Conservation (phyloP, 768 basidiomycete species). For the Rhodotorula diobovata region DNA sequence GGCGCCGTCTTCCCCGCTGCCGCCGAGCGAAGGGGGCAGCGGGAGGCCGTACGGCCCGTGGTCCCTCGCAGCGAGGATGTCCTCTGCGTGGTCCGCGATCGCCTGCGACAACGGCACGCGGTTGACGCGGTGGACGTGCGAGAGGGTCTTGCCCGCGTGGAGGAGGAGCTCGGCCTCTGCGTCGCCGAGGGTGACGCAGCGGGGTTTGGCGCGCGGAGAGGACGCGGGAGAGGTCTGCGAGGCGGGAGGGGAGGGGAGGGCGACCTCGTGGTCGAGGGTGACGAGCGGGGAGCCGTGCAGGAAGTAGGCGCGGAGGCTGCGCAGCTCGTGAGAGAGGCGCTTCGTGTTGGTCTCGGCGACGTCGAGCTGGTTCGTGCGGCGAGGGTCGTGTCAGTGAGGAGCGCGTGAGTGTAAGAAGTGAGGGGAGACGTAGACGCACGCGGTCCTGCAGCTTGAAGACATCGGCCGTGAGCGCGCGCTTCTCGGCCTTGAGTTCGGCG, state of each 20-base stretch:
- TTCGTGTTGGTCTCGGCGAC: neutral
- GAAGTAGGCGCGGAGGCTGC: constrained; percentile 22
- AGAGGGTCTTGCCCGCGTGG: constrained; percentile 29
- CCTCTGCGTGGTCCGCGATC: constrained; percentile 5
- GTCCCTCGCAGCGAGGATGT: constrained; percentile 1
- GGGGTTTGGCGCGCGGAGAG: neutral
- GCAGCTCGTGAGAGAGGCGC: constrained; percentile 24
- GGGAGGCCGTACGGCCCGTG: neutral
- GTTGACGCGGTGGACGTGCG: constrained; percentile 28
- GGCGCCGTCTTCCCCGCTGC: no score
- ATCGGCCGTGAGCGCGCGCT: constrained; percentile 16
- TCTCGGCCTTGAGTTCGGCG: constrained; percentile 6
- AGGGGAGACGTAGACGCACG: neutral
- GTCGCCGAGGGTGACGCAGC: constrained; percentile 35
- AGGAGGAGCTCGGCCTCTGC: constrained; percentile 42
- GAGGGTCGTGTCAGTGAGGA: neutral
- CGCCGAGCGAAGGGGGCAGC: neutral
- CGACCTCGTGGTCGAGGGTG: constrained; percentile 11
- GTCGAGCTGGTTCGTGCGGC: constrained; percentile 12
- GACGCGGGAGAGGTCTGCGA: neutral
- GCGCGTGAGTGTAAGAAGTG: neutral
- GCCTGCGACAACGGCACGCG: constrained; percentile 18
- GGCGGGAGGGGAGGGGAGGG: neutral
- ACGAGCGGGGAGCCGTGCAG: constrained; percentile 14
- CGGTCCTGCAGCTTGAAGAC: neutral